These are phyloP conservation scores for Diaporthe caulivora DNA, from an alignment of 2,329 filamentous ascomycete genomes.

Conservation along the genomic window DNA sequence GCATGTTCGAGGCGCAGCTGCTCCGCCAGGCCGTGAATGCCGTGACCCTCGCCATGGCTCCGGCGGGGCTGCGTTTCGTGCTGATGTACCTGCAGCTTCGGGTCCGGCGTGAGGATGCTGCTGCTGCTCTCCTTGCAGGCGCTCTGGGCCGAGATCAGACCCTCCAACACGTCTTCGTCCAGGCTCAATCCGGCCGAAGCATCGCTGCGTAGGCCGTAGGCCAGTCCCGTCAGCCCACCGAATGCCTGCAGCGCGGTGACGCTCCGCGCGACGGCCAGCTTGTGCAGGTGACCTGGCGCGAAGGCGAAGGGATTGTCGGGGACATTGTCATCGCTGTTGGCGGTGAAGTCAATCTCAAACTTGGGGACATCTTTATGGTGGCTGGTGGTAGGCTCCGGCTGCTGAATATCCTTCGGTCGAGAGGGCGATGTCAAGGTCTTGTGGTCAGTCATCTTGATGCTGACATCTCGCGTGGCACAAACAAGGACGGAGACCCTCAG, in stretches of 20 bases:
- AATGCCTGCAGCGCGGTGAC: constrained; percentile 62
- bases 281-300: constrained; percentile 65
- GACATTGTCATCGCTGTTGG: constrained; percentile 15
- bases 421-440: constrained; percentile 15
- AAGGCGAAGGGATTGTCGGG: constrained; percentile 65
- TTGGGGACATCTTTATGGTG: neutral
- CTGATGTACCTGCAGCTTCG: neutral
- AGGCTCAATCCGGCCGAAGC: constrained; percentile 60
- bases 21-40: constrained; percentile 42
- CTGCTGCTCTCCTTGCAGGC: constrained; percentile 51
- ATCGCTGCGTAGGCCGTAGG: constrained; percentile 63
- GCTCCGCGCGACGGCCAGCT: constrained; percentile 64
- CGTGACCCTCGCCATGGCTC: constrained; percentile 46
- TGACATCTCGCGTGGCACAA: constrained; percentile 30
- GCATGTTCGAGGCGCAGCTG: constrained; percentile 45
- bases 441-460: constrained; percentile 26
- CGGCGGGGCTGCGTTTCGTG: constrained; percentile 41
- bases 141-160: constrained; percentile 61
- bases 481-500: neutral
- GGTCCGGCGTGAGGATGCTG: constrained; percentile 40
- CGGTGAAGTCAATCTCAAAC: constrained; percentile 22
- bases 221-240: constrained; percentile 66
- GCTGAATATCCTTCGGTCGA: constrained; percentile 1
- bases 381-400: neutral
- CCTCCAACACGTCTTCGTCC: constrained; percentile 62